Conservation (phyloP, 768 basidiomycete genomes). For the Astraeus odoratus region DNA sequence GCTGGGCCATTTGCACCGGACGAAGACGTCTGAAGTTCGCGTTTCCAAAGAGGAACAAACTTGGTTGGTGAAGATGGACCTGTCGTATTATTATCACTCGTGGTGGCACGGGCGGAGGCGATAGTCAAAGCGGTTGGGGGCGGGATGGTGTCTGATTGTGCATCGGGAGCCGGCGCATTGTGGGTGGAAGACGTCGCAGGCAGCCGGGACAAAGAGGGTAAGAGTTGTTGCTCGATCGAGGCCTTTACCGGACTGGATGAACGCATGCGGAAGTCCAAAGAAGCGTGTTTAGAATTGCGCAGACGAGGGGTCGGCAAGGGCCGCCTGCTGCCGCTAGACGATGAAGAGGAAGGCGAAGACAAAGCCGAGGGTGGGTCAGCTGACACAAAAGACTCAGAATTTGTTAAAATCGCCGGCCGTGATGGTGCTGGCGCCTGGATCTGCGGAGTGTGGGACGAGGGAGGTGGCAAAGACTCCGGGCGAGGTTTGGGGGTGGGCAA, state of each 20-base stretch:
- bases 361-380: conserved; percentile 7
- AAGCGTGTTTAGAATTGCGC: conserved; percentile 14
- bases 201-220: not conserved
- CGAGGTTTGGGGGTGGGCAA: conserved; percentile 24
- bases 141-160: not conserved
- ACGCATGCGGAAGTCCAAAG: conserved; percentile 18
- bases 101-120: not conserved
- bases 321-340: conserved; percentile 3
- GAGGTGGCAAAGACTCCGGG: conserved; percentile 21
- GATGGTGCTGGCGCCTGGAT: conserved; percentile 27
- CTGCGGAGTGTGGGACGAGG: conserved; percentile 15
- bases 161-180: not conserved
- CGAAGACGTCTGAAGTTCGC: conserved; percentile 21
- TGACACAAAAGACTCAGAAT: conserved; percentile 14
- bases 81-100: not conserved
- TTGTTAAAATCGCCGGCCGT: conserved; percentile 22
- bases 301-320: conserved; percentile 8
- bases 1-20: conserved; percentile 12
- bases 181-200: not conserved
- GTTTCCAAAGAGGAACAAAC: conserved; percentile 41
- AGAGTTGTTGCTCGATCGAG: conserved; percentile 1
- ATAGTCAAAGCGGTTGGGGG: not conserved
- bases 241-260: conserved; percentile 17
- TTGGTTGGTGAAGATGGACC: conserved; percentile 18
- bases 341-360: conserved; percentile 11